Base-by-base conservation (phyloP, 345 rosid species). In the Turnera subulata region DNA sequence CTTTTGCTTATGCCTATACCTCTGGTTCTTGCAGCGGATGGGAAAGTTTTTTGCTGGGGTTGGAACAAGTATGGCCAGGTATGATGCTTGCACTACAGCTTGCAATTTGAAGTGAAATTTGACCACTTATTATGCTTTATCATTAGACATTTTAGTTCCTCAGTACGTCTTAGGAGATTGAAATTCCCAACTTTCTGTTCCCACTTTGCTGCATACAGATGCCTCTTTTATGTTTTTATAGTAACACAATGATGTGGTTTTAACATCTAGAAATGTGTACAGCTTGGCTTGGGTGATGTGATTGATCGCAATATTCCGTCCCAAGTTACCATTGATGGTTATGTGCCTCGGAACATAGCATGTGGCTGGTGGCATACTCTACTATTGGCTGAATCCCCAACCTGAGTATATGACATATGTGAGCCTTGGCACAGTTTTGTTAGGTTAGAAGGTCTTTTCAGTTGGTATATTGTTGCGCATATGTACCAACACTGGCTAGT, bases 31-130 rank as follows among this genome's bases (percentile, higher is more conserved):
- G 80, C 59, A 94, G 99, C 67, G 61, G 95, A 88, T 55, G 78
- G 80, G 24, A 77, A 73, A 65, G 83, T 84, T 24, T 85, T 84
- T 63, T 84, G 95, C 82, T 94, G 99, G 99, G 99, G 99, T 42
- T 94, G 99, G 99, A 94, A 90, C 87, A 94, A 94, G 72, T 94
- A 94, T 50, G 99, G 96, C 13, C 99, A 93, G 99, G 99, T 93
- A 82, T 59, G n/a, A 29, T 42, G 15, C 66, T 54, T 38, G 21
- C 14, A 2, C 5, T 1, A 2, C 16, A 40, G 11, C 11, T 15
- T 3, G 5, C 8, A 29, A 29, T 29, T n/a, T n/a, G n/a, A n/a
- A n/a, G n/a, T n/a, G n/a, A n/a, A n/a, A n/a, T n/a, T n/a, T n/a
- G n/a, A n/a, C n/a, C n/a, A n/a, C n/a, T n/a, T n/a, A n/a, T n/a